Base-by-base conservation (phyloP, 257 asterid genomes). In the Capsicum baccatum region DNA sequence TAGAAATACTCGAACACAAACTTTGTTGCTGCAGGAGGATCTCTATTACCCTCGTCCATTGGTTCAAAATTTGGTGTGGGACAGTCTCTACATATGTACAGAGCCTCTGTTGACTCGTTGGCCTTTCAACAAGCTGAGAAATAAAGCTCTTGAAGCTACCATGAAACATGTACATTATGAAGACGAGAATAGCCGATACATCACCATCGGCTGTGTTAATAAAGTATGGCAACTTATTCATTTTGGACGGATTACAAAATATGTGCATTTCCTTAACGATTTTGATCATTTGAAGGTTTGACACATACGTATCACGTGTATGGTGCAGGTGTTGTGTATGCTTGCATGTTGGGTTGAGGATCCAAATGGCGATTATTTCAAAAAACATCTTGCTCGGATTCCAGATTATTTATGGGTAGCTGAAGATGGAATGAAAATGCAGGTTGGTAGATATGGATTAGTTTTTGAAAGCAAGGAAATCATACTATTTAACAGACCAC, bases 381-480 rank as follows among this genome's bases (percentile, higher is more conserved):
- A 92, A 91, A 92, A 92, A 79, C 95, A 93, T 88, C 93, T 92
- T 0, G 95, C 92, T 3, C 85, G 97, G 79, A 89, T 93, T 85
- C 97, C 95, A 2, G 97, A 93, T 80, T 92, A 93, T 44, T 50
- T 93, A 6, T 93, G 97, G 97, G 87, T 93, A 54, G 95, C 94
- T 0, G 97, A 93, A 87, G 97, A 93, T 86, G 95, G 97, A 66
- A 91, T 93, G 97, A 93, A 93, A 71, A 91, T 93, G 97, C 95
- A 92, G 95, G 95, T 92, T 57, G 54, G 74, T 58, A 8, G 35
- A 59, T 17, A n/a, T 37, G 50, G 14, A 37, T 37, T 55, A 50
- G 3, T 50, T 50, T 50, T 50, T 50, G 56, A 9, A 50, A 50
- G 56, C 56, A 50, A 50, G 3, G 56, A 50, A 50, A 50, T 50